These are phyloP conservation scores for Penicillium sp. DNA, from an alignment of 2,329 filamentous ascomycete genomes.

Conservation along the genomic window DNA sequence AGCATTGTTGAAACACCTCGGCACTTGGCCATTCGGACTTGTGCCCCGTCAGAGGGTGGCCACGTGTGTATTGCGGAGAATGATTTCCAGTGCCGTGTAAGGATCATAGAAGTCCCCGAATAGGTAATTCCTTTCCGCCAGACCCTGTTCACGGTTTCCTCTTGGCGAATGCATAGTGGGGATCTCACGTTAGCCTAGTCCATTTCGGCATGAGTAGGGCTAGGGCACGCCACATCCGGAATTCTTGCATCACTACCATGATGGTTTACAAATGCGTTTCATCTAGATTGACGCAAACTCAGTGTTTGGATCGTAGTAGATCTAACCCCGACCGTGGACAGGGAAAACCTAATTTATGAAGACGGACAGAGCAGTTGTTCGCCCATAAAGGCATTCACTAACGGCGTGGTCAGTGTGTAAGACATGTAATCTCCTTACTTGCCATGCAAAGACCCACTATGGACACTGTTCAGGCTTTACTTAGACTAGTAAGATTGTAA, in stretches of 20 bases:
- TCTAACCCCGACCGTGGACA: not conserved
- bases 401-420: too few relatives aligned
- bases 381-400: not conserved
- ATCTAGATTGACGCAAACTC: not conserved
- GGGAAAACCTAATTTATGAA: not conserved
- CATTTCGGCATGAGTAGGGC: not conserved
- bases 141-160: not conserved
- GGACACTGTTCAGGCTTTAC: not conserved
- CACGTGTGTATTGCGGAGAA: too few relatives aligned
- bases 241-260: too few relatives aligned
- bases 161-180: not conserved
- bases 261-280: not conserved
- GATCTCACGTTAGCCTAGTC: not conserved
- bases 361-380: not conserved
- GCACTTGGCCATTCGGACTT: too few relatives aligned
- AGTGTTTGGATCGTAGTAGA: not conserved
- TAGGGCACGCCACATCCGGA: conserved; percentile 1
- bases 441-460: too few relatives aligned
- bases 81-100: too few relatives aligned
- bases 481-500: not conserved
- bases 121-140: too few relatives aligned
- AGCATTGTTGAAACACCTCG: too few relatives aligned
- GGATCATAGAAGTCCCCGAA: too few relatives aligned
- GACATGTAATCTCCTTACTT: too few relatives aligned
- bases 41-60: too few relatives aligned